Conservation (phyloP, 1,139 yeast species). For the Oligophagozyma castellii region DNA sequence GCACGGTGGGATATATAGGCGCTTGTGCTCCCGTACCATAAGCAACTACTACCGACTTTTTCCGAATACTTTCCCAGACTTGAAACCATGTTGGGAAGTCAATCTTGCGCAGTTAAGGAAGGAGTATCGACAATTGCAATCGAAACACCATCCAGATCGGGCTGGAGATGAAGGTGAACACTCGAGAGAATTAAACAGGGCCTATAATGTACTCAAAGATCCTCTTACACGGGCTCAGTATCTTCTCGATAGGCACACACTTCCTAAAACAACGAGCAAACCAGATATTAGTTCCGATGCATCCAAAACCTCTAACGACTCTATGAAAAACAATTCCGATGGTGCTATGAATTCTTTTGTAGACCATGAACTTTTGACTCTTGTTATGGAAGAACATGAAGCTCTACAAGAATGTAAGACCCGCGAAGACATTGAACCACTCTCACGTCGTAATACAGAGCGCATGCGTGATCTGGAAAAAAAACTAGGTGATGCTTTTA, state of each 20-base stretch:
- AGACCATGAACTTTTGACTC: conserved; percentile 53
- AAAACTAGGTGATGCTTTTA: conserved; percentile 25
- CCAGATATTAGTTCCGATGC: too few relatives aligned
- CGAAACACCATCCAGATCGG: conserved; percentile 66
- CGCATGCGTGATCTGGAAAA: conserved; percentile 34
- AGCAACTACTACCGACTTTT: conserved; percentile 42
- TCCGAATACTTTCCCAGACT: conserved; percentile 59
- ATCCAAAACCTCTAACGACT: too few relatives aligned
- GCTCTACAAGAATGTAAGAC: conserved; percentile 48
- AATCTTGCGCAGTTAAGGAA: conserved; percentile 44
- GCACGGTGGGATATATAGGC: too few relatives aligned
- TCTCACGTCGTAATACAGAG: conserved; percentile 41
- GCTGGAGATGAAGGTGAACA: conserved; percentile 9
- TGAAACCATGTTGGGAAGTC: conserved; percentile 53
- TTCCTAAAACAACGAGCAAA: too few relatives aligned
- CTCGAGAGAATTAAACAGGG: conserved; percentile 42
- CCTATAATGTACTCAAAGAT: conserved; percentile 53
- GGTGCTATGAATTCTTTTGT: conserved; percentile 22
- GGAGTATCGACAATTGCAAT: conserved; percentile 65
- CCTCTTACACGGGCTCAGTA: conserved; percentile 64
- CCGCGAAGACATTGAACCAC: conserved; percentile 40
- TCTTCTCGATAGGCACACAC: too few relatives aligned
- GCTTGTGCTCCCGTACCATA: conserved; percentile 1
- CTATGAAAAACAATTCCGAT: too few relatives aligned
- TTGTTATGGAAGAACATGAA: conserved; percentile 73